Base-by-base conservation (phyloP, 2,329 filamentous ascomycete species). In the Ophiognomonia clavigignenti-juglandacearum region DNA sequence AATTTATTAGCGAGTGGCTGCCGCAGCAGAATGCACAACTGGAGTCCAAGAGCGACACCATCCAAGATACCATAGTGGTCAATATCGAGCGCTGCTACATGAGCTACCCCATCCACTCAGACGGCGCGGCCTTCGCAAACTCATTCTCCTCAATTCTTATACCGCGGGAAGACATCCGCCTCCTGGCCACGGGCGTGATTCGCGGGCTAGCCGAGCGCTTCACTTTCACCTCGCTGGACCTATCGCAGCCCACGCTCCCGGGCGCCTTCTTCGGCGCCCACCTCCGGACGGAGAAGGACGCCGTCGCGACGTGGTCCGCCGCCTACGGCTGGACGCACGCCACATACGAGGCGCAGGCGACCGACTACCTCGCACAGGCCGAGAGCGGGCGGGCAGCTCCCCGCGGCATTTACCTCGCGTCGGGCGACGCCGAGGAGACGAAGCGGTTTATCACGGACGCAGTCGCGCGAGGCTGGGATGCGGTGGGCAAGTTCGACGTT, bases 231-330 rank as follows among this genome's bases (percentile, higher is more conserved):
- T 42, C 19, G 7, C 26, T 29, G 8, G 26, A 42, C 16, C 23
- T 36, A 4, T 9, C 34, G 4, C n/a, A 35, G 19, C 22, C 26
- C 16, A 31, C 40, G 9, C 31, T 47, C 16, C 44, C 24, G 18
- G 35, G 23, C 18, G 29, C 44, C 9, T 42, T 47, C 31, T 47
- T 46, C 13, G 44, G 44, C n/a, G 38, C 32, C 22, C 44, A 47
- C 31, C 44, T 47, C n/a, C 44, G 44, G 9, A 47, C 44, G 11
- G 38, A 47, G n/a, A 31, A 22, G 8, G 44, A 47, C 23, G 39
- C 44, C 11, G 27, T 26, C 18, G 27, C 27, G n/a, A 23, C 38
- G 1, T 41, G 44, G 38, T 42, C 13, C 14, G 4, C 39, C 13
- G 44, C 23, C 6, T 20, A 47, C 13, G 39, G 40, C 31, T 47